Percentiles rank a stretch among this genome's conserved stretches.
These are phyloP conservation scores for Claviceps humidiphila DNA, from an alignment of 2,329 filamentous ascomycete species.

Conservation along the genomic window DNA sequence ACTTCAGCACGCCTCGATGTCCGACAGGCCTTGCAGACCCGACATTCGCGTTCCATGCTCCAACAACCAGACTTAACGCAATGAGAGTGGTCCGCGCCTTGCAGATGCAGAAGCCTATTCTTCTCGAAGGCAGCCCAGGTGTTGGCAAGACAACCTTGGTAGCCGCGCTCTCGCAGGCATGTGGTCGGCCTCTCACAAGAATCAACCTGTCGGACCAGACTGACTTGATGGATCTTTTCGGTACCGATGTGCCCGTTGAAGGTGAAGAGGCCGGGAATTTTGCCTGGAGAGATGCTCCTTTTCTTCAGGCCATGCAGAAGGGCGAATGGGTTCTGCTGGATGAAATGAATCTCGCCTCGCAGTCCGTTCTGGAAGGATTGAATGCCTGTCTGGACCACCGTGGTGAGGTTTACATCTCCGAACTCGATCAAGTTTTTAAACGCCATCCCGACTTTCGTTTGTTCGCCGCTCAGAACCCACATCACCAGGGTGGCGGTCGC, in stretches of 20 bases:
- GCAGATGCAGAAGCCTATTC: conserved; percentile 77
- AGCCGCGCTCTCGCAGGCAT: conserved; percentile 65
- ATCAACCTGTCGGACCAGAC: conserved; percentile 98
- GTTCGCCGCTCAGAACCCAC: conserved; percentile 94
- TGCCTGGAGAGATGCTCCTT: conserved; percentile 89
- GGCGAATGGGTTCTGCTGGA: conserved; percentile 95
- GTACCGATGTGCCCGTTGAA: conserved; percentile 89
- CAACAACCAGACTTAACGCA: conserved; percentile 78
- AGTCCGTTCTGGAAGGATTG: conserved; percentile 88
- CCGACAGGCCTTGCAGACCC: conserved; percentile 26
- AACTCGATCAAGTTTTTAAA: conserved; percentile 86
- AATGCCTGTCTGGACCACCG: conserved; percentile 96
- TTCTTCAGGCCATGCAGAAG: conserved; percentile 89
- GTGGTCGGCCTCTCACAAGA: conserved; percentile 71
- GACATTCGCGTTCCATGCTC: conserved; percentile 60
- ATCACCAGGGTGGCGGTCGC: conserved; percentile 89
- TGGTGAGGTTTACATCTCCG: conserved; percentile 88
- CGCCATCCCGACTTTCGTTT: conserved; percentile 83
- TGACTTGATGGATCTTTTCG: conserved; percentile 93
- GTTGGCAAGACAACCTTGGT: conserved; percentile 96
- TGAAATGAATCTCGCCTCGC: conserved; percentile 97
- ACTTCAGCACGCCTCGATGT: conserved; percentile 51
- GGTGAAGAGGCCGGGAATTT: conserved; percentile 85
- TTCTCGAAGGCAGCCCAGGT: conserved; percentile 93
- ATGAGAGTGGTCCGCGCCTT: conserved; percentile 85